Conservation (phyloP, 441 rosid genomes). For the Brassica balearica region DNA sequence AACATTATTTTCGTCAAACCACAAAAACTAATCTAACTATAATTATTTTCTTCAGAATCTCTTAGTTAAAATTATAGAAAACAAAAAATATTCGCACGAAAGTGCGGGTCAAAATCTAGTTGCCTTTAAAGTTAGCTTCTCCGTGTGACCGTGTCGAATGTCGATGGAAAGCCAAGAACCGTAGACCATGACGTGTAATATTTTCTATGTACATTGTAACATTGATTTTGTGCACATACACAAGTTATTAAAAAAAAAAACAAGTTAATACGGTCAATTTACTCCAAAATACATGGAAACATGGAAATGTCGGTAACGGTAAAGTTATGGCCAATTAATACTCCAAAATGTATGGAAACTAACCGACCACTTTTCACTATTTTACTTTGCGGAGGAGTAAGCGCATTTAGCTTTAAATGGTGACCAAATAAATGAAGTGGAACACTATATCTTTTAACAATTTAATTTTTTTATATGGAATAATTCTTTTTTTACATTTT, state of each 20-base stretch:
- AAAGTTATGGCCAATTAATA: slow-evolving; percentile 30
- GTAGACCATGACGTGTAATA: slow-evolving; percentile 20
- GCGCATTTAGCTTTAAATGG: slow-evolving; percentile 19
- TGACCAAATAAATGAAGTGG: neutral
- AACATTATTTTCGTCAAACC: no score
- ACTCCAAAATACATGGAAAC: no score
- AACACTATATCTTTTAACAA: neutral
- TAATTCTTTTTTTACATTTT: no score
- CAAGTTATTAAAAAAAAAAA: no score
- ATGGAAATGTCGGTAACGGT: slow-evolving; percentile 27
- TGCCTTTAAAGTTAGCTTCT: slow-evolving; percentile 36
- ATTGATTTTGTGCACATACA: slow-evolving; percentile 15
- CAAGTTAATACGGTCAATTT: no score
- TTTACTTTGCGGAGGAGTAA: slow-evolving; percentile 42
- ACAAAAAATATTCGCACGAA: no score
- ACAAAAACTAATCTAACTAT: no score
- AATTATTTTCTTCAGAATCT: no score
- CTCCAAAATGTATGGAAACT: slow-evolving; percentile 39
- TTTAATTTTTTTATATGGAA: no score
- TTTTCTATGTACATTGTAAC: no score
- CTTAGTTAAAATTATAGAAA: no score
- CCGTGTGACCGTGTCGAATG: neutral
- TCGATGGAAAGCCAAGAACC: slow-evolving; percentile 30
- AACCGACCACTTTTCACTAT: slow-evolving; percentile 43
- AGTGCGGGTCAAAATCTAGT: neutral